Conservation (phyloP, 176 grass and related monocot genomes). For the Oryza longistaminata region DNA sequence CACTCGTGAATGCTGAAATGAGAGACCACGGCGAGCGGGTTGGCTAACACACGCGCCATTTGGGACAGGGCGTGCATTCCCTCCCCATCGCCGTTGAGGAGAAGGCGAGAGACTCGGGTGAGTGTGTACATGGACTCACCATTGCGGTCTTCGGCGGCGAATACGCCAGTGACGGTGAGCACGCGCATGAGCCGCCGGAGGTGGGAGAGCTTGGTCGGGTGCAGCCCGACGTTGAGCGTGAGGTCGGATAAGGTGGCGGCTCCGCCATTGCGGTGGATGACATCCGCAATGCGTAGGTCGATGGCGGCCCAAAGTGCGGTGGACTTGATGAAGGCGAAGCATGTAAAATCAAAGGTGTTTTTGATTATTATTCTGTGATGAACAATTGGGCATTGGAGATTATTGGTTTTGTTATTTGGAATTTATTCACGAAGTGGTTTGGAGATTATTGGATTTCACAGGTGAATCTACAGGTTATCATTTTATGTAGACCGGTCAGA, state of each 20-base stretch:
- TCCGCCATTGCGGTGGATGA: background rate
- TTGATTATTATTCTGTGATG: no score
- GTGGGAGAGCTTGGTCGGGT: background rate
- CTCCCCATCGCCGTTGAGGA: background rate
- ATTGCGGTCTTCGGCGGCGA: background rate
- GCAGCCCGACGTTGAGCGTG: background rate
- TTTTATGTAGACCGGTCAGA: no score
- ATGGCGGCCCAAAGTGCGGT: background rate
- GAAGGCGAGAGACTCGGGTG: background rate
- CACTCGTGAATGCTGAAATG: background rate
- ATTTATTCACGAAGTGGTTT: no score
- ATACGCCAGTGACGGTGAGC: background rate
- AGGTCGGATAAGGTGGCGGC: background rate
- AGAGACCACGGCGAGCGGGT: background rate
- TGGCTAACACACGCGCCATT: no score
- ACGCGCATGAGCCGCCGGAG: background rate
- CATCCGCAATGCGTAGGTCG: background rate
- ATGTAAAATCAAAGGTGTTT: no score
- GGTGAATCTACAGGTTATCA: no score
- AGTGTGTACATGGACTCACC: background rate
- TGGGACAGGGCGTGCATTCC: background rate
- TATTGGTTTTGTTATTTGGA: no score
- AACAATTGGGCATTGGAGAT: no score
- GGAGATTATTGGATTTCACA: no score
- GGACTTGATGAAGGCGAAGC: background rate